A percentile compares a stretch with the other conserved stretches of the same genome.
phyloP scores from a whole-genome alignment of 2,329 filamentous ascomycete genomes.

The Verticillium isaacii region DNA sequence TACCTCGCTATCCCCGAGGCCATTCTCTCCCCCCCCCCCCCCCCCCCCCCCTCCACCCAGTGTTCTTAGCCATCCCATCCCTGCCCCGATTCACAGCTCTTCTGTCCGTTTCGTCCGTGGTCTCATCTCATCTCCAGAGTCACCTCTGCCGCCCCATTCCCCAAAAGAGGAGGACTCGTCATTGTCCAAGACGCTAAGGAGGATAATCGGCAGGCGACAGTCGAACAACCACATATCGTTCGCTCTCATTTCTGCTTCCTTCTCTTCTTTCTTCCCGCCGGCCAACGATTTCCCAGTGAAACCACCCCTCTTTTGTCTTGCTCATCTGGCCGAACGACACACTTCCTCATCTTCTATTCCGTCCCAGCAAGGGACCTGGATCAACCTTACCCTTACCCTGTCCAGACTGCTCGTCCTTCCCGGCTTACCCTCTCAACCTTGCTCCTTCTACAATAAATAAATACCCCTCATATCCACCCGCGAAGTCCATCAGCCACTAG shows the following conservation, averaged over 20 bases:
- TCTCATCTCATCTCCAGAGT: constrained; percentile 1
- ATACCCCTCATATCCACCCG: constrained; percentile 2
- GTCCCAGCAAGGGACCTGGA: constrained; percentile 9
- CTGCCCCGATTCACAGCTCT: background rate
- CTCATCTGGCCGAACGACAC: background rate
- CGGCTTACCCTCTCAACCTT: background rate
- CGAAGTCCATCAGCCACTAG: background rate
- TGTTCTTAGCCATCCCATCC: background rate
- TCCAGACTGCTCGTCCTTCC: background rate
- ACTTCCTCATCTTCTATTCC: background rate
- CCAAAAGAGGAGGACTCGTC: constrained; percentile 12
- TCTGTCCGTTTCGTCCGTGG: background rate
- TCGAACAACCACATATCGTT: background rate
- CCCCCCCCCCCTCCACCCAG: background rate
- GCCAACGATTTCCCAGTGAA: constrained; percentile 1
- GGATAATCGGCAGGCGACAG: constrained; percentile 9
- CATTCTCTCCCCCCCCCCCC: background rate
- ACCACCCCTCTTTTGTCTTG: background rate
- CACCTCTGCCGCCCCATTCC: background rate
- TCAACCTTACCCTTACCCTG: background rate
- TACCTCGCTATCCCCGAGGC: background rate
- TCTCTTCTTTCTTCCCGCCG: constrained; percentile 2
- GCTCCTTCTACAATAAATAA: background rate
- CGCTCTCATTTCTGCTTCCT: background rate
- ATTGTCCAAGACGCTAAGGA: constrained; percentile 15